phyloP scores from a whole-genome alignment of 192 early-diverging fungal genomes.

The Gamsiella multidivaricata region DNA sequence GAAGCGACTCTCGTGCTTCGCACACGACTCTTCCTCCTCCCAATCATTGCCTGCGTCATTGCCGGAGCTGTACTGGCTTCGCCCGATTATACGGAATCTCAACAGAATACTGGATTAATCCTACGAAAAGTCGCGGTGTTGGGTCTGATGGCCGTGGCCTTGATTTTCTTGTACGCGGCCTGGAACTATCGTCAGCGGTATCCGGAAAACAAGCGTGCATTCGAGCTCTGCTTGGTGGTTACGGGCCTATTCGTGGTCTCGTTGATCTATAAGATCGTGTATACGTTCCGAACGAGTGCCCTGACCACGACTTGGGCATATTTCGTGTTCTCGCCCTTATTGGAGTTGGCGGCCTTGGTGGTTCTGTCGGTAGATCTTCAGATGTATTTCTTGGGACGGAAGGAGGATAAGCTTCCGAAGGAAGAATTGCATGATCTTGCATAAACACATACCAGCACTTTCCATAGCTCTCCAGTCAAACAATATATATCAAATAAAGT shows the following conservation, averaged over 20 bases:
- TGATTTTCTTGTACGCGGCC: conserved; percentile 12
- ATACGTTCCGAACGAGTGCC: not conserved
- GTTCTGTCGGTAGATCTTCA: conserved; percentile 13
- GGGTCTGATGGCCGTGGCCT: not conserved
- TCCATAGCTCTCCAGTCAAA: too few relatives aligned
- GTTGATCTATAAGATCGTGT: conserved; percentile 33
- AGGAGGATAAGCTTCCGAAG: conserved; percentile 12
- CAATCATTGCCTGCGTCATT: conserved; percentile 18
- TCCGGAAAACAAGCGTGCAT: not conserved
- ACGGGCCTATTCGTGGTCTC: conserved; percentile 15
- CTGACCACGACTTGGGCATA: not conserved
- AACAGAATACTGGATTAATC: not conserved
- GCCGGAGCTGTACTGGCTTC: conserved; percentile 8
- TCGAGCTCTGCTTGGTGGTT: not conserved
- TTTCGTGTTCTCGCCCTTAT: conserved; percentile 23
- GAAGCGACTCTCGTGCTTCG: conserved; percentile 24
- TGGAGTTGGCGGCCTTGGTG: conserved; percentile 16
- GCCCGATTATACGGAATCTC: not conserved
- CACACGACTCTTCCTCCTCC: conserved; percentile 25
- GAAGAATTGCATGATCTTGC: too few relatives aligned
- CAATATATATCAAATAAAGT: too few relatives aligned
- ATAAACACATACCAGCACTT: too few relatives aligned
- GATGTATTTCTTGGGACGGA: conserved; percentile 25
- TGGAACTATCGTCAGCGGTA: conserved; percentile 12
- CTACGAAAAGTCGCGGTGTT: conserved; percentile 12